Evolutionary conservation across 352 stramenopile species (phyloP), one percentile per base, ranked within the genome.

Genomic region (Phytophthora sojae): DNA sequence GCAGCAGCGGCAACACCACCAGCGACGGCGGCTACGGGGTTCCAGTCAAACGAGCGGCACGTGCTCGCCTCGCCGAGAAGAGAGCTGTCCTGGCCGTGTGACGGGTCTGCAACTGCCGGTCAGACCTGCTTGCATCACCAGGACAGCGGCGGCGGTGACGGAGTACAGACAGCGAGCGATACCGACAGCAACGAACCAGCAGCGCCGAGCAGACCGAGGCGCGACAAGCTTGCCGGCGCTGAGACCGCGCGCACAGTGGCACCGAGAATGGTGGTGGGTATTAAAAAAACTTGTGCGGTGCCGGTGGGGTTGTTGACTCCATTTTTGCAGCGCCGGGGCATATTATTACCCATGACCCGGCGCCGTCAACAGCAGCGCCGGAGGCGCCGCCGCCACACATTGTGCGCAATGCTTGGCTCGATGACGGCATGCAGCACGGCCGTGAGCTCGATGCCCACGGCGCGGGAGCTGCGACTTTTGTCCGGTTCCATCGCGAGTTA

Each of bases 231-330:
- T 21, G 45, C 53, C 53, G 44, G 53, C 53, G 50, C 50, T 67
- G 35, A 61, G 49, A 59, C 42, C 44, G 6, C 12, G 17, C n/a
- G 4, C 53, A 71, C 7, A 66, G 64, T 71, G 64, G 57, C 47
- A 69, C 62, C 3, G 21, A 6, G 6, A 39, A 26, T 52, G 61
- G 39, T 57, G 56, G 32, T 49, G 45, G 64, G 21, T 45, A 55
- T 58, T 65, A 64, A 59, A 67, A 64, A 50, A 39, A 35, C 32
- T 30, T 39, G 32, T 71, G 64, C 39, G 64, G 21, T 71, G 64
- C 57, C 29, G 54, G n/a, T 23, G 11, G 2, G 19, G 32, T 30
- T 71, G 64, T 67, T 71, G 64, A 71, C 64, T 67, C 64, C 64
- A 67, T 51, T 45, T 32, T 35, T 1, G 17, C 47, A 66, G 25